phyloP scores from a whole-genome alignment of 331 rosid genomes.

The Stylosanthes scabra region DNA sequence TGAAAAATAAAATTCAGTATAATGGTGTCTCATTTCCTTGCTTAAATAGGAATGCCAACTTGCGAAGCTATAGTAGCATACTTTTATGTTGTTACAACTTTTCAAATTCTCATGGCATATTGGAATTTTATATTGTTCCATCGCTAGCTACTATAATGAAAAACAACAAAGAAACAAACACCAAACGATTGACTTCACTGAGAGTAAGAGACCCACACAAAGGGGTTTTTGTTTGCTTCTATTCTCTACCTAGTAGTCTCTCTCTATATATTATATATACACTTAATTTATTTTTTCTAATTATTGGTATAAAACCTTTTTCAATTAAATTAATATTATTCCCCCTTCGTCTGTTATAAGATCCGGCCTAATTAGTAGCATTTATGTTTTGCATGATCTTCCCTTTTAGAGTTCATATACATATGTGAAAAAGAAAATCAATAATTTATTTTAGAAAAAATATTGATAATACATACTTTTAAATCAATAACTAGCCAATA shows the following conservation, averaged over 20 bases:
- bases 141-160: background rate
- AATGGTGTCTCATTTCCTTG: conserved; percentile 32
- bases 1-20: conserved; percentile 29
- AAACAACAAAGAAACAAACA: conserved; percentile 8
- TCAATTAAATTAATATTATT: conserved; percentile 34
- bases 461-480: too few relatives aligned
- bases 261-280: background rate
- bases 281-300: background rate
- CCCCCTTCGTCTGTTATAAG: background rate
- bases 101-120: conserved; percentile 40
- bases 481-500: too few relatives aligned
- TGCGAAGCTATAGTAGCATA: conserved; percentile 24
- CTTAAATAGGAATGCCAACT: conserved; percentile 49
- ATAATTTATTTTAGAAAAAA: too few relatives aligned
- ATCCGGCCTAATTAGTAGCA: background rate
- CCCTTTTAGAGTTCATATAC: background rate
- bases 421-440: background rate
- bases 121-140: conserved; percentile 28
- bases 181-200: conserved; percentile 47
- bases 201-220: conserved; percentile 42
- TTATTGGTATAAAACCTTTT: conserved; percentile 5
- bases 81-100: conserved; percentile 9
- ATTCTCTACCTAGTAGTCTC: background rate
- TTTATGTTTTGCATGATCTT: background rate
- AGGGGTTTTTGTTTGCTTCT: conserved; percentile 59